Evolutionary conservation across 2,329 filamentous ascomycete genomes (phyloP).

Genomic region (Fusarium sp.): DNA sequence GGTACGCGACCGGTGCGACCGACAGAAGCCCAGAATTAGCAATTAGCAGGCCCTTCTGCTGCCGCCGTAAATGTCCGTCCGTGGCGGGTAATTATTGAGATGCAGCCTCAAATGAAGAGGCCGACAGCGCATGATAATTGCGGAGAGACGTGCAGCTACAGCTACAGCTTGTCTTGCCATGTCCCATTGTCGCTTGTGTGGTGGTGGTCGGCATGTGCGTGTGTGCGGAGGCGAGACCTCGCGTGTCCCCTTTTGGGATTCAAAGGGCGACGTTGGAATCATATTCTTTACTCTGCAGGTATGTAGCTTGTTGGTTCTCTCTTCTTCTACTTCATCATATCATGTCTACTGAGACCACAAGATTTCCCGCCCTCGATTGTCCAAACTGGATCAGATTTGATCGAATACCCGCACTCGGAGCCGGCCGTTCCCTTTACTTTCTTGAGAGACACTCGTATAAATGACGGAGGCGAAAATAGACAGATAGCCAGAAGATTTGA

Average conservation of each 20-base stretch:
- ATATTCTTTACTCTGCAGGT: background rate
- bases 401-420: background rate
- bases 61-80: conserved; percentile 21
- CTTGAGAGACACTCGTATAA: conserved; percentile 14
- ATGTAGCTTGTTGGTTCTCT: background rate
- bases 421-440: background rate
- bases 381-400: conserved; percentile 4
- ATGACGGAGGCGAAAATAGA: conserved; percentile 15
- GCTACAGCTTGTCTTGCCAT: conserved; percentile 1
- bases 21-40: background rate
- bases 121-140: conserved; percentile 17
- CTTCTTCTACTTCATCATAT: background rate
- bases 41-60: background rate
- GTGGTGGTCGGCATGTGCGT: conserved; percentile 18
- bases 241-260: conserved; percentile 20
- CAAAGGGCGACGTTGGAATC: conserved; percentile 6
- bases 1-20: background rate
- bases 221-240: conserved; percentile 25
- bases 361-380: background rate
- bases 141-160: conserved; percentile 30
- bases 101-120: conserved; percentile 31
- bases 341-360: background rate
- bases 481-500: conserved; percentile 4
- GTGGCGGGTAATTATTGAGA: conserved; percentile 32
- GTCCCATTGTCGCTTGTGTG: conserved; percentile 18